Base-by-base conservation (phyloP, 805 yeast species). In the Pichia insulana region DNA sequence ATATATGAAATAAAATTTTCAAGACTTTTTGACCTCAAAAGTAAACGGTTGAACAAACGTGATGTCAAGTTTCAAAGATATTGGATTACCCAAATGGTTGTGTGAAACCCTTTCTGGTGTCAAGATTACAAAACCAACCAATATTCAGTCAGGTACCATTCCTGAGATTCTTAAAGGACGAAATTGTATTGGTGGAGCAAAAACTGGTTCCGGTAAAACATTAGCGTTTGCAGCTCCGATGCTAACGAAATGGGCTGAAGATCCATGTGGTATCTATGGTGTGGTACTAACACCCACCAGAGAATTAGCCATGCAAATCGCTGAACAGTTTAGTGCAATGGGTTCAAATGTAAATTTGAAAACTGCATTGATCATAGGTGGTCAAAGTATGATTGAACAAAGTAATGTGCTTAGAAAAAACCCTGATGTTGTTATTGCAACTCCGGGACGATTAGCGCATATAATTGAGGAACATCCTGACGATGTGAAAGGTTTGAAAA, bases 161-260 rank as follows among this genome's bases (percentile, higher is more conserved):
- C 97, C 97, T 1, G 75, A 81, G 43, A 84, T 92, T 44, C 58
- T 92, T 31, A 70, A 69, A 34, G 97, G 95, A 7, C 74, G 80
- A 51, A 96, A 89, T 60, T 89, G 96, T 63, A 90, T 92, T 40
- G 99, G 98, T 40, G 98, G 98, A 34, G 98, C 98, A 27, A 84
- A 84, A 61, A 92, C 98, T 0, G 98, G 98, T 63, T 82, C 95
- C 15, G 98, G 98, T 74, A 92, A 92, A 59, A 92, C 98, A 2
- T 79, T 92, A 18, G 96, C 97, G 1, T 92, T 92, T 71, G 97
- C 90, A 1, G 94, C 87, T n/a, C 98, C 98, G 2, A 90, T 92
- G 86, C 68, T 92, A 43, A 78, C 95, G 1, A 73, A 82, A 56
- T 92, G 97, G 96, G 84, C 97, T 0, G 83, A 81, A 50, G 97